phyloP scores from a whole-genome alignment of 1,139 yeast species.

The Sugiyamaella sp. region DNA sequence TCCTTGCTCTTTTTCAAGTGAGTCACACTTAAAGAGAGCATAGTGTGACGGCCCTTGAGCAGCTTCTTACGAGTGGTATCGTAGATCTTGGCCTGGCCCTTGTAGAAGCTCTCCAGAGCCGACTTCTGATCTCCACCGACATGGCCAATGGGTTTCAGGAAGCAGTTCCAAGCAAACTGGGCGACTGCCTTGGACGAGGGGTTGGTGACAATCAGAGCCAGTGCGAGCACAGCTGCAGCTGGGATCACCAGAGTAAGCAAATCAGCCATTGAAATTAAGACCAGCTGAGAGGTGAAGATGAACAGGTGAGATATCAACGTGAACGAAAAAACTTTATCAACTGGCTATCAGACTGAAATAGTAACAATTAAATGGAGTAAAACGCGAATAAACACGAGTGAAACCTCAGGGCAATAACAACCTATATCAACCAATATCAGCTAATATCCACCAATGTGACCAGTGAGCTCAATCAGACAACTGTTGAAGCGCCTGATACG shows the following conservation, averaged over 20 bases:
- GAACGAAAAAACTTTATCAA: too few species aligned
- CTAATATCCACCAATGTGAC: too few species aligned
- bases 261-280: constrained; percentile 13
- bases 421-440: too few species aligned
- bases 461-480: too few species aligned
- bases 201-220: constrained; percentile 26
- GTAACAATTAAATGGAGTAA: too few species aligned
- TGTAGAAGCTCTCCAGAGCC: constrained; percentile 70
- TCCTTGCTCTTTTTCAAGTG: constrained; percentile 48
- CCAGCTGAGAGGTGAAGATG: too few species aligned
- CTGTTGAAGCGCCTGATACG: neutral
- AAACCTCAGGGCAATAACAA: too few species aligned
- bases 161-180: constrained; percentile 51
- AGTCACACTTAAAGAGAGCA: constrained; percentile 60
- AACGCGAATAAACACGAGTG: too few species aligned
- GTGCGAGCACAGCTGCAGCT: constrained; percentile 25
- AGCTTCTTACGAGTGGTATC: constrained; percentile 67
- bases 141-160: constrained; percentile 64
- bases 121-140: constrained; percentile 60
- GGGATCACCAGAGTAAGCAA: constrained; percentile 17
- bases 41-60: constrained; percentile 70
- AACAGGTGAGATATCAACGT: too few species aligned
- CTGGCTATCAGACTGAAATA: too few species aligned
- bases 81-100: constrained; percentile 74
- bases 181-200: constrained; percentile 27